A percentile compares a stretch with the other conserved stretches of the same genome.
Evolutionary conservation across 2,329 filamentous ascomycete species (phyloP).

Genomic region (Phyllosticta capitalensis): DNA sequence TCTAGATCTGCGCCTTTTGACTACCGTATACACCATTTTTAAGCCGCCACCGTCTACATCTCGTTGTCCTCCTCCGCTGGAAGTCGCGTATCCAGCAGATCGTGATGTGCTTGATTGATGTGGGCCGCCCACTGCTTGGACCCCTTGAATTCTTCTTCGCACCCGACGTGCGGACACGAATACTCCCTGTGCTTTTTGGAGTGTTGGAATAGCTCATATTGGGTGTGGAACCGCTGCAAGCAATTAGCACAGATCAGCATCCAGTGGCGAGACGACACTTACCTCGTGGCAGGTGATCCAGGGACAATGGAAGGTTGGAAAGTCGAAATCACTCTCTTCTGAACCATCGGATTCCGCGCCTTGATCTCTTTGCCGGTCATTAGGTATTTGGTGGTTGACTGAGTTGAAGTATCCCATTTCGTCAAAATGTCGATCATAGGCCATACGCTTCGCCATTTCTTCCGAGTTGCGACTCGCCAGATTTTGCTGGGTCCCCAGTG

Average conservation of each 20-base stretch:
- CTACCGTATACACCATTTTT: neutral
- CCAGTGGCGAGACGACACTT: neutral
- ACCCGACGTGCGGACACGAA: conserved; percentile 17
- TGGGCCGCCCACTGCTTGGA: conserved; percentile 17
- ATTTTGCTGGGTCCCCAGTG: neutral
- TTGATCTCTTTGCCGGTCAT: neutral
- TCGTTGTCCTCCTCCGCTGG: conserved; percentile 1
- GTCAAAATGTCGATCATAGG: neutral
- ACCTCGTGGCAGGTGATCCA: conserved; percentile 19
- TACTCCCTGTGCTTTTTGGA: conserved; percentile 11
- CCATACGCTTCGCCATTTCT: neutral
- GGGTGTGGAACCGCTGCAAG: conserved; percentile 14
- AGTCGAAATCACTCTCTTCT: neutral
- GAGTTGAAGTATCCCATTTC: neutral
- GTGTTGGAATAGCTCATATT: conserved; percentile 12
- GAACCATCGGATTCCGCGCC: neutral
- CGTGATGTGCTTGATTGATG: conserved; percentile 18
- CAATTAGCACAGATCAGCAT: conserved; percentile 7
- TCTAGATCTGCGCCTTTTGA: neutral
- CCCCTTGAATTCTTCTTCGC: conserved; percentile 14
- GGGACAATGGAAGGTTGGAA: conserved; percentile 16
- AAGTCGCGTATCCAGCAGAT: conserved; percentile 13
- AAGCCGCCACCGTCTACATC: neutral
- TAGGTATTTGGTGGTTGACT: neutral
- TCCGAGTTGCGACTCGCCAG: neutral